A percentile compares a stretch with the other conserved stretches of the same genome.
Conservation (phyloP, 1,139 yeast species). For the Yamadazyma conglobata region DNA sequence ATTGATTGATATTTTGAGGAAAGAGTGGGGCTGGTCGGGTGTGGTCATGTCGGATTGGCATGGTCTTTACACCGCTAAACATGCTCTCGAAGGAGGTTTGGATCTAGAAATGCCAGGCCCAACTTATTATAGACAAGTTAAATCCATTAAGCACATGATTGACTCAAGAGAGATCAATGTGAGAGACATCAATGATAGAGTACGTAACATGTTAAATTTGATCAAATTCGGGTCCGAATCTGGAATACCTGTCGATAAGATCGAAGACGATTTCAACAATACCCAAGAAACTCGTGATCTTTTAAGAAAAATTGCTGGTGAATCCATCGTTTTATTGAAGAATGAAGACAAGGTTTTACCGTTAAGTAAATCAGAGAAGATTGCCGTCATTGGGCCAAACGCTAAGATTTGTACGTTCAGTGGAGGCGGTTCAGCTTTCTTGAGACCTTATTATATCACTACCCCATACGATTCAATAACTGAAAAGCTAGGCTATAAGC, state of each 20-base stretch:
- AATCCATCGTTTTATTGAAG: constrained; percentile 50
- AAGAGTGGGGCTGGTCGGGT: constrained; percentile 44
- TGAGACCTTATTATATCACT: constrained; percentile 27
- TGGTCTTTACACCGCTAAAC: constrained; percentile 49
- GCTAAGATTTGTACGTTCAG: constrained; percentile 27
- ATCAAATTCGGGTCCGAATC: constrained; percentile 38
- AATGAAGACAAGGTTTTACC: constrained; percentile 47
- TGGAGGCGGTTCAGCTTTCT: constrained; percentile 37
- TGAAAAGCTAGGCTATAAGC: constrained; percentile 17
- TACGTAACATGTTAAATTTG: constrained; percentile 42
- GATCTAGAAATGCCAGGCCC: constrained; percentile 69
- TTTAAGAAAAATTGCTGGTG: constrained; percentile 47
- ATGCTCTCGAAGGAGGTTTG: constrained; percentile 49
- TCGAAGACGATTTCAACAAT: constrained; percentile 26
- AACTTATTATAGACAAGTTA: constrained; percentile 38
- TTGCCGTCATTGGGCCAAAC: constrained; percentile 36
- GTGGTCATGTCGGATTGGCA: constrained; percentile 61
- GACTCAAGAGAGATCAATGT: constrained; percentile 29
- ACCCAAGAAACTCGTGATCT: constrained; percentile 40
- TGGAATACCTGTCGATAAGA: constrained; percentile 33
- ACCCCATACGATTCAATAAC: constrained; percentile 30
- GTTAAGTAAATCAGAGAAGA: constrained; percentile 20
- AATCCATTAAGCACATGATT: constrained; percentile 27
- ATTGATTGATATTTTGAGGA: constrained; percentile 37
- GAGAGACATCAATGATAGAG: constrained; percentile 42